Evolutionary conservation across 768 basidiomycete species (phyloP), one percentile per base, ranked within the genome.

Genomic region (Paxillus ammoniavirescens): DNA sequence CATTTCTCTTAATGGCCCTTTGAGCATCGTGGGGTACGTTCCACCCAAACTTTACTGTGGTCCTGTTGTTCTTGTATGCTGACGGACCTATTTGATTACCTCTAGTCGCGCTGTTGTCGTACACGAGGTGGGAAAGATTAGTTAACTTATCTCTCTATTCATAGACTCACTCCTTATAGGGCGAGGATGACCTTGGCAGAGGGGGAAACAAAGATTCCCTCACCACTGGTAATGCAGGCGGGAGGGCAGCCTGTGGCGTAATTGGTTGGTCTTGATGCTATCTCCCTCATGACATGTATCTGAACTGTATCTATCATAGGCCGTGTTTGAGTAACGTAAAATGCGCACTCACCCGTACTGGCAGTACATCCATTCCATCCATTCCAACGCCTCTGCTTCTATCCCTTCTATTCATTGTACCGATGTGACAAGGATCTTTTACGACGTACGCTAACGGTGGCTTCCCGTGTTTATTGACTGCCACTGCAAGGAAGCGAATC

Each of bases 171-270:
- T 37, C 40, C 43, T 46, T 52, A 37, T 57, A 84, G 84, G 88
- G 89, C 4, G 80, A 80, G 15, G 91, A 93, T 64, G 91, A 93
- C 62, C 77, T 92, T 47, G 91, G 90, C n/a, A 74, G 70, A 55
- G 88, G 89, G 14, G 75, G 72, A 40, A 77, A 86, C 61, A 73
- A 80, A 28, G 89, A 90, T 58, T 87, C 86, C 18, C 72, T 84
- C 52, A 89, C 81, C 66, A 92, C 89, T 3, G 91, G 91, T 8
- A 89, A 92, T 63, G 86, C 91, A 14, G 86, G 87, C 10, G 82
- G 75, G 30, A 77, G 89, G 52, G 78, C 82, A n/a, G 90, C 91
- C 12, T 93, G 91, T 63, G 91, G 90, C 60, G 82, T 92, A 47
- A 88, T 92, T 59, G 89, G 87, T 82, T 66, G 52, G 68, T 54